Base-by-base conservation (phyloP, 2,329 filamentous ascomycete species). In the Diaporthe humulicola region DNA sequence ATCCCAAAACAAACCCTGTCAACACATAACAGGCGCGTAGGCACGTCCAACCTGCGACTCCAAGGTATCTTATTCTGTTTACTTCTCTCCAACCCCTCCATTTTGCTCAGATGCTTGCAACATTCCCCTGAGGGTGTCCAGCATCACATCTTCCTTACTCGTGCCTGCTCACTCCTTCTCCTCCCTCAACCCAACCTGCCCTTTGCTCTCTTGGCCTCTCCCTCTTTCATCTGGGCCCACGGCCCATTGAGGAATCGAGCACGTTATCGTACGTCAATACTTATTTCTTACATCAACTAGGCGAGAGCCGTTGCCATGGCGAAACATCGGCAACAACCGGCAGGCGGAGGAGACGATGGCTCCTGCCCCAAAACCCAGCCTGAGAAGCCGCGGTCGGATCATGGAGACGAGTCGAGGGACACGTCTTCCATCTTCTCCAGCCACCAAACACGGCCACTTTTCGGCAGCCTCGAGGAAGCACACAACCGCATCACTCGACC, bases 401-500 rank as follows among this genome's bases (percentile, higher is more conserved):
- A 36, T 28, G 64, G n/a, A 15, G 64, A 40, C 33, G 33, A 54
- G 15, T 54, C 64, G 48, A 54, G n/a, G 14, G 48, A 8, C 8
- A 22, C 33, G 14, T 54, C 64, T 28, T 28, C 64, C n/a, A 15
- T 52, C 17, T 19, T 54, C 7, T n/a, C 64, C 48, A 64, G 77
- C 7, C 82, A 80, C 12, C 82, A 81, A 14, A 83, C 83, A 38
- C 82, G 80, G 5, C 80, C 79, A 8, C 78, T 83, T 38, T 86
- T 86, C 73, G 79, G 80, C 36, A 82, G 83, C 70, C 78, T 86
- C 0, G 79, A 79, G 36, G 84, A 85, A 48, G 85, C 85, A 1
- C 83, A 85, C 71, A 79, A 81, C 5, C 84, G 83, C 45, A 86
- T 87, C 74, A 84, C 83, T 12, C 78, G 81, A 6, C 79, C n/a